Conservation (phyloP, 2,329 filamentous ascomycete genomes). For the Arthrobotrys iridis region DNA sequence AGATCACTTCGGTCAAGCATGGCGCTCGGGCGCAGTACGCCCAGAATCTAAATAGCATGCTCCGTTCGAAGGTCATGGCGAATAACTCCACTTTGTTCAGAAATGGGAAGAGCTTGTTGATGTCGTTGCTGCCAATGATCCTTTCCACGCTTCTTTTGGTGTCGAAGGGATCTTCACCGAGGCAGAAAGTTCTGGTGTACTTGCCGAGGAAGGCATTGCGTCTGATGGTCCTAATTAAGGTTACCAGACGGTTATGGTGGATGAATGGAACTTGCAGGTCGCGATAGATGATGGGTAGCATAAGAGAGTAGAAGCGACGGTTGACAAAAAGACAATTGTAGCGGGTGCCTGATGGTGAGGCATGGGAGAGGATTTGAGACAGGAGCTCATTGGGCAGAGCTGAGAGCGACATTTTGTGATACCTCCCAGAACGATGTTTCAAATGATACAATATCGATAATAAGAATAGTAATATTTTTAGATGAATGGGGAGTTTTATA, state of each 20-base stretch:
- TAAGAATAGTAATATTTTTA: no score
- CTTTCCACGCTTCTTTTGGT: conserved; percentile 21
- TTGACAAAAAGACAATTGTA: conserved; percentile 50
- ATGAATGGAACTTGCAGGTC: conserved; percentile 36
- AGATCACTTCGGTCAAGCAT: conserved; percentile 17
- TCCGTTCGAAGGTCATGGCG: conserved; percentile 40
- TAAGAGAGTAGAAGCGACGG: conserved; percentile 28
- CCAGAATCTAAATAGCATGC: conserved; percentile 31
- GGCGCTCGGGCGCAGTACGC: conserved; percentile 30
- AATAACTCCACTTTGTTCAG: conserved; percentile 28
- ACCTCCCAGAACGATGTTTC: neutral
- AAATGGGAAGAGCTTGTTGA: conserved; percentile 27
- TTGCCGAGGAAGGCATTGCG: conserved; percentile 3
- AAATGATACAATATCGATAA: no score
- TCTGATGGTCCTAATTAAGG: conserved; percentile 27
- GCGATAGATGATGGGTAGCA: conserved; percentile 33
- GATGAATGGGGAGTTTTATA: no score
- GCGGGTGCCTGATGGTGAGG: conserved; percentile 12
- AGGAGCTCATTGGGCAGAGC: conserved; percentile 24
- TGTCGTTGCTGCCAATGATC: conserved; percentile 35
- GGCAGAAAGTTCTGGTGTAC: neutral
- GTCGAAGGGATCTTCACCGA: conserved; percentile 33
- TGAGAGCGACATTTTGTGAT: conserved; percentile 26
- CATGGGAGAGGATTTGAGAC: conserved; percentile 27
- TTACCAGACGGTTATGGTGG: conserved; percentile 26